Base-by-base conservation (phyloP, 1,284 basidiomycete genomes). In the Xerocomus nothofagi region DNA sequence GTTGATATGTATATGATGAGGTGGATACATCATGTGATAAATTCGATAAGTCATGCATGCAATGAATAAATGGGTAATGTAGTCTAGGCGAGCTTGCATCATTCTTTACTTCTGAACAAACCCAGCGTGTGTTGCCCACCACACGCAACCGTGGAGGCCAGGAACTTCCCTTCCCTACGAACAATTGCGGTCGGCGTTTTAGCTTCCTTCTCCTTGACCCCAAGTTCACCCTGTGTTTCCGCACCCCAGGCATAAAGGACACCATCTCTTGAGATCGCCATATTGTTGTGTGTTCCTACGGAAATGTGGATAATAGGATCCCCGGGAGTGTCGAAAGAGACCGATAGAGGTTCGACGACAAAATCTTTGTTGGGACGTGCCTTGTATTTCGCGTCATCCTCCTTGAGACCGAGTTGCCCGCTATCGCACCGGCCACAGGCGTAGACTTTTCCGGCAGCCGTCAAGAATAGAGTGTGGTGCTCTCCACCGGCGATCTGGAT, bases 161-260 rank as follows among this genome's bases (percentile, higher is more conserved):
- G 67, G 78, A 84, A 88, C 14, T 77, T 75, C 11, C 86, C 86
- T 58, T 82, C 80, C 60, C 77, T 79, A 43, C 84, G 80, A 24
- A 88, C 86, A 34, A 88, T 75, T n/a, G 77, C 71, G 17, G 70
- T 76, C 2, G 85, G 84, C 4, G 79, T 82, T 57, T 70, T 71
- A 36, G 81, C 79, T 53, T 78, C 79, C 58, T 80, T 79, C 65
- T 78, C 71, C 21, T 77, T 81, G 56, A 79, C 82, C 55, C 78
- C 90, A 50, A 79, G 78, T 72, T 79, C 92, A 65, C 76, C 83
- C 68, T 79, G 84, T 44, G 84, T 80, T 18, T 91, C 91, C 56
- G 88, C 82, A 40, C 93, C 93, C 93, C 93, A 96, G 33, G 85
- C 77, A 65, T 92, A 94, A 54, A 92, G 72, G 24, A 88, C 86